A percentile compares a stretch with the other conserved stretches of the same genome.
Conservation (phyloP, 2,329 filamentous ascomycete species). For the Calonectria leucothoes region DNA sequence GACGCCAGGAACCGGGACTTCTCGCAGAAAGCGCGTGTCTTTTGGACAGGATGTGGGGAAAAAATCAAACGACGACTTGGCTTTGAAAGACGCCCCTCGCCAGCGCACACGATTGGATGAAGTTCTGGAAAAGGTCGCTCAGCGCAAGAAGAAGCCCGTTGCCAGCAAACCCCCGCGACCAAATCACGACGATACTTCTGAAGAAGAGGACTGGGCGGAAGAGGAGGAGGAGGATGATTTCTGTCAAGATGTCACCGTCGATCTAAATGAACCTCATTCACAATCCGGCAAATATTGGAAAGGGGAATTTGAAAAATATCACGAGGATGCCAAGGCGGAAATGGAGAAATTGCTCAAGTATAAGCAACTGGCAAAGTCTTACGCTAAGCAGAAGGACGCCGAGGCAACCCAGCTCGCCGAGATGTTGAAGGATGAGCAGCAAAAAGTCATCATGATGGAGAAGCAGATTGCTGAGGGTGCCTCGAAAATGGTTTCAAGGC, state of each 20-base stretch:
- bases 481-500: constrained; percentile 60
- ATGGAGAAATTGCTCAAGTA: constrained; percentile 84
- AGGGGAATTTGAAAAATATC: constrained; percentile 79
- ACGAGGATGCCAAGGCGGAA: constrained; percentile 77
- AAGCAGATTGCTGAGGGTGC: constrained; percentile 70
- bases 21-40: constrained; percentile 73
- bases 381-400: constrained; percentile 80
- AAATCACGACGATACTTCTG: constrained; percentile 39
- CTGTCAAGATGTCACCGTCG: constrained; percentile 72
- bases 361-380: constrained; percentile 83
- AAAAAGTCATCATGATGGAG: constrained; percentile 74
- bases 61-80: constrained; percentile 53
- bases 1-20: constrained; percentile 71
- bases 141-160: constrained; percentile 18
- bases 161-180: constrained; percentile 20
- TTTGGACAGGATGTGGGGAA: constrained; percentile 68
- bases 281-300: constrained; percentile 86
- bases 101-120: constrained; percentile 59
- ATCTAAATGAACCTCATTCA: constrained; percentile 79
- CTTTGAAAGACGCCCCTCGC: constrained; percentile 39
- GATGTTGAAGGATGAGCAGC: constrained; percentile 75
- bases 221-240: constrained; percentile 56
- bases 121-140: constrained; percentile 53
- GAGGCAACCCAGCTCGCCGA: constrained; percentile 75
- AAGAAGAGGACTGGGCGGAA: constrained; percentile 67